Evolutionary conservation across 140 eudicot species (phyloP).

Genomic region (Ambrosia hybrid): DNA sequence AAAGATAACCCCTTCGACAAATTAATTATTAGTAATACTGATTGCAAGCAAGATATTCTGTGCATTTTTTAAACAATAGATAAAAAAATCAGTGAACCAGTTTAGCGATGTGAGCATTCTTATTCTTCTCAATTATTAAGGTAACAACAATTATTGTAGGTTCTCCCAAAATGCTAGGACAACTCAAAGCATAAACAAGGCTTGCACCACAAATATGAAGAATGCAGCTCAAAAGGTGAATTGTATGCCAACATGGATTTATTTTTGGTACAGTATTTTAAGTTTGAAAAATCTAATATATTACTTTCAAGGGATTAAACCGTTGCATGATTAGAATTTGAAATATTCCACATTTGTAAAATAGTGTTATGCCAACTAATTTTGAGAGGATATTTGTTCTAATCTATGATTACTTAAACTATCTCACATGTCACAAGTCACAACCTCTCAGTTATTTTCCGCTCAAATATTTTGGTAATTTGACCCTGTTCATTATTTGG

Average conservation of each 20-base stretch:
- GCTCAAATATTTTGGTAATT: background rate
- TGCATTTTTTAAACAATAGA: too few species aligned
- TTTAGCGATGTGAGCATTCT: conserved; percentile 5
- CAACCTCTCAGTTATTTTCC: background rate
- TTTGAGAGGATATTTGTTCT: background rate
- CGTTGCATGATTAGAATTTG: background rate
- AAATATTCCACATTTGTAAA: background rate
- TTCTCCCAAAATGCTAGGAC: conserved; percentile 5
- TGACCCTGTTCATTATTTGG: too few species aligned
- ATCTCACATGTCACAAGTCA: too few species aligned
- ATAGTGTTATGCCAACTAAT: background rate
- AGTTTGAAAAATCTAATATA: too few species aligned
- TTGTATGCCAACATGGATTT: background rate
- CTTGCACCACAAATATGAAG: background rate
- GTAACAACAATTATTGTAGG: background rate
- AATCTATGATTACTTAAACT: background rate
- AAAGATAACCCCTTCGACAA: background rate
- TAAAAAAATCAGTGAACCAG: too few species aligned
- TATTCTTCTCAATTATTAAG: conserved; percentile 8
- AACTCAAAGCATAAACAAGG: background rate
- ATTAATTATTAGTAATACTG: too few species aligned
- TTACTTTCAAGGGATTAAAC: background rate
- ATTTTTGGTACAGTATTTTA: background rate
- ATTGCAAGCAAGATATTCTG: too few species aligned
- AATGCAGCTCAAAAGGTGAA: conserved; percentile 5